Conservation (phyloP, 2,329 filamentous ascomycete species). For the Berkeleyomyces rouxiae region DNA sequence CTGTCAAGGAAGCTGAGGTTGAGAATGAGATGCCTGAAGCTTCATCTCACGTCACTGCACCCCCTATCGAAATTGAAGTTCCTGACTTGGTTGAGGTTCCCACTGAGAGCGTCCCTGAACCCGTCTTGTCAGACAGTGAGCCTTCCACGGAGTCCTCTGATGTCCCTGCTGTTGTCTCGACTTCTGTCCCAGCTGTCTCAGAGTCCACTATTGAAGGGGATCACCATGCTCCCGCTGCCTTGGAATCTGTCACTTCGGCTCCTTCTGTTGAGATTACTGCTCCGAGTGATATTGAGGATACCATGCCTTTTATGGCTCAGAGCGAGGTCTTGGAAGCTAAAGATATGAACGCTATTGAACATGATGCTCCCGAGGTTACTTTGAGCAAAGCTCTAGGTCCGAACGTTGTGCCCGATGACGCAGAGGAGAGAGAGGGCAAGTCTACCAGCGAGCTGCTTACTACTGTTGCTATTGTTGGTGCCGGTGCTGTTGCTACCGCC, state of each 20-base stretch:
- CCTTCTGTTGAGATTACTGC: neutral
- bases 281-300: slow-evolving; percentile 2
- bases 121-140: neutral
- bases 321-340: neutral
- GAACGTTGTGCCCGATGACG: neutral
- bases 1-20: neutral
- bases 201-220: too few relatives aligned
- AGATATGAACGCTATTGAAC: neutral
- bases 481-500: neutral
- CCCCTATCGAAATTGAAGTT: neutral
- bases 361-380: neutral
- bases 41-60: neutral
- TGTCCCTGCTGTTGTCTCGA: neutral
- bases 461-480: neutral
- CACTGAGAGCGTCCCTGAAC: neutral
- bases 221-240: too few relatives aligned
- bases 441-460: neutral
- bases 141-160: neutral
- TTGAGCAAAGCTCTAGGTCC: neutral
- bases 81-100: neutral
- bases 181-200: too few relatives aligned
- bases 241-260: neutral
- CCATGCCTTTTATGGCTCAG: slow-evolving; percentile 9
- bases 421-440: neutral
- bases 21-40: neutral